phyloP scores from a whole-genome alignment of 2,329 filamentous ascomycete species.

The Diplocarpon rosae region DNA sequence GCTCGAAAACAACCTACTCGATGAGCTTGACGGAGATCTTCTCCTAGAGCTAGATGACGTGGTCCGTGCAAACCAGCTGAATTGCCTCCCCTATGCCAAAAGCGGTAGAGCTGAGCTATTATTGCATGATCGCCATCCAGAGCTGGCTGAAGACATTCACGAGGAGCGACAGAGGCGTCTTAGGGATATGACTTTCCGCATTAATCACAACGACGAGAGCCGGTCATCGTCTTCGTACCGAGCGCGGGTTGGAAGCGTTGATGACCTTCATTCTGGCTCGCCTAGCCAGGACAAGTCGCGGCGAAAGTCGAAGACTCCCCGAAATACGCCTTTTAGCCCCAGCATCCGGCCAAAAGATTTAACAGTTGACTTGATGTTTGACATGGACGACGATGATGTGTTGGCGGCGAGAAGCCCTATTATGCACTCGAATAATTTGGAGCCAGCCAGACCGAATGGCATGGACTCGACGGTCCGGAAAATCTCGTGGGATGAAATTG shows the following conservation, averaged over 20 bases:
- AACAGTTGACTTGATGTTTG: constrained; percentile 71
- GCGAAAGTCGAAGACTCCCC: constrained; percentile 35
- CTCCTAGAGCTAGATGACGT: constrained; percentile 68
- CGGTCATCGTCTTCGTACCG: constrained; percentile 50
- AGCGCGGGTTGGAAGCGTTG: constrained; percentile 49
- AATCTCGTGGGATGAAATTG: constrained; percentile 10
- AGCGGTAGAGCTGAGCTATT: constrained; percentile 60
- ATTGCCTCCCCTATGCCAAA: constrained; percentile 64
- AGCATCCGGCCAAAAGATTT: constrained; percentile 58
- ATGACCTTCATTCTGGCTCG: constrained; percentile 40
- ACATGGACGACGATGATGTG: constrained; percentile 63
- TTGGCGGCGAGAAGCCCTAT: constrained; percentile 8
- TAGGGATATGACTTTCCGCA: constrained; percentile 64
- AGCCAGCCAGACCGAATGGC: constrained; percentile 1
- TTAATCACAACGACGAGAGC: constrained; percentile 50
- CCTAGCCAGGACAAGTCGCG: constrained; percentile 32
- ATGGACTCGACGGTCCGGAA: constrained; percentile 5
- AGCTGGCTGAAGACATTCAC: constrained; percentile 46
- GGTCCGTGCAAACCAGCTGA: constrained; percentile 72
- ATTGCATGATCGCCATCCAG: constrained; percentile 42
- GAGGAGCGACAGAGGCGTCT: constrained; percentile 60
- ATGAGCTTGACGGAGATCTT: constrained; percentile 78
- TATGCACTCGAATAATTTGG: not conserved
- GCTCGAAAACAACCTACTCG: constrained; percentile 79
- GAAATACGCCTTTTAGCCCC: constrained; percentile 53